Conservation (phyloP, 176 grass and related monocot genomes). For the Aechmea fasciata region DNA sequence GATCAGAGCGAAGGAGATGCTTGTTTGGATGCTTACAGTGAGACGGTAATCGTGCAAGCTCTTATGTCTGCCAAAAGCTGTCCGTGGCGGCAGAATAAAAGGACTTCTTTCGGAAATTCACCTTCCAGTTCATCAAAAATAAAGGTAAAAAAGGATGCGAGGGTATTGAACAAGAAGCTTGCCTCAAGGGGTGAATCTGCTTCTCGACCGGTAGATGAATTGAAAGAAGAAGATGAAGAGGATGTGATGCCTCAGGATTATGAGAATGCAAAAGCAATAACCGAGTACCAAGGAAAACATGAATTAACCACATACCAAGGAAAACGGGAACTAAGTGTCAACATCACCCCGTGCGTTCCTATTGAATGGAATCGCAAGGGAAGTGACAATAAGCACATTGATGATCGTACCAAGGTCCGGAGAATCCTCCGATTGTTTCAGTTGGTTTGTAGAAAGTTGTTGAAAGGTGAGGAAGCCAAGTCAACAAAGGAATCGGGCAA, state of each 20-base stretch:
- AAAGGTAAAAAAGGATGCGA: slow-evolving; percentile 23
- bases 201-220: slow-evolving; percentile 4
- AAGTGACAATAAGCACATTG: slow-evolving; percentile 12
- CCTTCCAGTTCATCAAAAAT: slow-evolving; percentile 5
- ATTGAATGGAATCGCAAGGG: background rate
- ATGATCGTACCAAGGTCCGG: slow-evolving; percentile 33
- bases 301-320: slow-evolving; percentile 23
- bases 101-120: slow-evolving; percentile 10
- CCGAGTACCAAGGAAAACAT: slow-evolving; percentile 19
- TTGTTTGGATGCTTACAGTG: slow-evolving; percentile 3
- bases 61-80: slow-evolving; percentile 39
- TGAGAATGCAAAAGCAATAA: slow-evolving; percentile 19
- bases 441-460: slow-evolving; percentile 35
- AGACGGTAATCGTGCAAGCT: slow-evolving; percentile 32
- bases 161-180: slow-evolving; percentile 3
- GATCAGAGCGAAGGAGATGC: slow-evolving; percentile 12
- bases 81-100: slow-evolving; percentile 37
- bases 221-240: slow-evolving; percentile 17
- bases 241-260: slow-evolving; percentile 21
- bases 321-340: slow-evolving; percentile 21
- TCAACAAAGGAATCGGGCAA: slow-evolving; percentile 6
- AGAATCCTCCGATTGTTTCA: slow-evolving; percentile 38
- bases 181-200: background rate
- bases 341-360: slow-evolving; percentile 16
- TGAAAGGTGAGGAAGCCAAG: slow-evolving; percentile 30